Evolutionary conservation across 768 basidiomycete species (phyloP).

Genomic region (Mrakia blollopis): DNA sequence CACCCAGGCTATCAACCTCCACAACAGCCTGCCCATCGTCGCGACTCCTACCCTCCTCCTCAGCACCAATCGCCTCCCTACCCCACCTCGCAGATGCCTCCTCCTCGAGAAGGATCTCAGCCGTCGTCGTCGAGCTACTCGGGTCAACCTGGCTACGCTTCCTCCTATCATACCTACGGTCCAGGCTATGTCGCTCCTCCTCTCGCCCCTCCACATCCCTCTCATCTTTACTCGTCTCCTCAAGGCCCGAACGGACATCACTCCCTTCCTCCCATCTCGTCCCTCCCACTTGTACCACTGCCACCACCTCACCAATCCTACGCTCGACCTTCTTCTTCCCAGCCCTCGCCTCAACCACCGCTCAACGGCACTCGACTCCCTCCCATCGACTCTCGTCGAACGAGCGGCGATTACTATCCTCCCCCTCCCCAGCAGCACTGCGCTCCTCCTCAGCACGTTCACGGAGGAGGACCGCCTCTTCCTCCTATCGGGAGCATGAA

Average conservation of each 20-base stretch:
- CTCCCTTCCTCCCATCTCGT: not conserved
- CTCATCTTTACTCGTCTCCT: not conserved
- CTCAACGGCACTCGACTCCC: not conserved
- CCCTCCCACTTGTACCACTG: not conserved
- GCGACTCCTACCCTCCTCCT: not conserved
- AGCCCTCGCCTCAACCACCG: not conserved
- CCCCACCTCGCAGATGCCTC: not conserved
- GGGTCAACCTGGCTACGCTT: not conserved
- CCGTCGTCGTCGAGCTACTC: no score
- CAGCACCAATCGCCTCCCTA: not conserved
- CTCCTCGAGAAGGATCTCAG: not conserved
- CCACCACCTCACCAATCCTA: not conserved
- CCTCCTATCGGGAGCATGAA: slow-evolving; percentile 3
- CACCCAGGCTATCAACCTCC: not conserved
- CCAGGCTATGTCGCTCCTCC: not conserved
- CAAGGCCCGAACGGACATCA: not conserved
- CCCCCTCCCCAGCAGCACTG: not conserved
- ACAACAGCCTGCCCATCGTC: not conserved
- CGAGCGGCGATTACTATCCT: not conserved
- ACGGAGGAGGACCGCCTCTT: not conserved
- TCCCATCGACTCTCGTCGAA: not conserved
- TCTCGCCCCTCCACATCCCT: not conserved
- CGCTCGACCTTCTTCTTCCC: not conserved
- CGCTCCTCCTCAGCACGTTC: not conserved
- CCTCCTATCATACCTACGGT: not conserved